Conservation (phyloP, 2,329 filamentous ascomycete species). For the Trichothecium roseum region DNA sequence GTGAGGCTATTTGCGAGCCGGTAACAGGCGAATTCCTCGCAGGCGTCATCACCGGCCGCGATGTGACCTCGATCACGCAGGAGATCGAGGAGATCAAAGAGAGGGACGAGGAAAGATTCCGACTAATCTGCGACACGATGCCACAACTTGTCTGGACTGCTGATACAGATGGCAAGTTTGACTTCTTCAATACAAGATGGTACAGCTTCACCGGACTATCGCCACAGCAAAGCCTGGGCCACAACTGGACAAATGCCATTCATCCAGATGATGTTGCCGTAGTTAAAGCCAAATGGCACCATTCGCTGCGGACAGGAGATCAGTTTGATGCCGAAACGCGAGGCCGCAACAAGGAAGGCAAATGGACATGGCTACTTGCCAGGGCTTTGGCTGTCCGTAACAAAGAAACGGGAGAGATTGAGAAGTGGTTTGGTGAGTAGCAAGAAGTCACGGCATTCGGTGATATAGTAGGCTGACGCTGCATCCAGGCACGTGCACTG, state of each 20-base stretch:
- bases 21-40: constrained; percentile 62
- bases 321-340: constrained; percentile 63
- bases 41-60: constrained; percentile 60
- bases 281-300: constrained; percentile 47
- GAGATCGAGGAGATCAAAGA: constrained; percentile 60
- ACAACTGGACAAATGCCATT: constrained; percentile 53
- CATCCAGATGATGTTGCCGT: constrained; percentile 58
- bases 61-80: constrained; percentile 60
- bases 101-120: constrained; percentile 64
- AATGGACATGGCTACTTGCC: constrained; percentile 72
- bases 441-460: neutral
- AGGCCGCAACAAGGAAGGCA: constrained; percentile 53
- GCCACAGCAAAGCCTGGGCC: constrained; percentile 49
- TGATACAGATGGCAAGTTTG: constrained; percentile 51
- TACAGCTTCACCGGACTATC: constrained; percentile 66
- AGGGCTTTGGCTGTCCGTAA: constrained; percentile 59
- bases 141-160: constrained; percentile 67
- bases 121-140: constrained; percentile 65
- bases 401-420: constrained; percentile 53
- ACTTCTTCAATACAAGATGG: constrained; percentile 72
- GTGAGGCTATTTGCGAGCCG: constrained; percentile 58
- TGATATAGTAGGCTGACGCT: neutral
- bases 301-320: constrained; percentile 55
- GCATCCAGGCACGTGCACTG: constrained; percentile 53
- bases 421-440: constrained; percentile 62